Evolutionary conservation across 2,329 filamentous ascomycete species (phyloP).

Genomic region (Penicillium sp.): DNA sequence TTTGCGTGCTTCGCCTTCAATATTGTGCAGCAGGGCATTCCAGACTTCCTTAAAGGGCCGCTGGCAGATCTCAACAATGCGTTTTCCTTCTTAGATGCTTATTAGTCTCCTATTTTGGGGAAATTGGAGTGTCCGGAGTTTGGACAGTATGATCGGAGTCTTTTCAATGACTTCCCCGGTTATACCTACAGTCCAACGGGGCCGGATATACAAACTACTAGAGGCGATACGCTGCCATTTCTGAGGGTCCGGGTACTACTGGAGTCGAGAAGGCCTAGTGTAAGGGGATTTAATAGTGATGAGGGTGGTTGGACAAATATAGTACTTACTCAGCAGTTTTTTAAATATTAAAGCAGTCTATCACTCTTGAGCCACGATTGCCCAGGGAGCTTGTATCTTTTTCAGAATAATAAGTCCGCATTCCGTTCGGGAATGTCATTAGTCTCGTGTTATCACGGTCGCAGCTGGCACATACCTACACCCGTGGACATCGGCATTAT

Average conservation of each 20-base stretch:
- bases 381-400: no score
- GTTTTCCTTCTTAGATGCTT: conserved; percentile 1
- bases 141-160: conserved; percentile 3
- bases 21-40: conserved; percentile 6
- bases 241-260: neutral
- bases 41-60: conserved; percentile 3
- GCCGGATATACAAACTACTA: conserved; percentile 4
- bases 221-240: neutral
- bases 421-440: no score
- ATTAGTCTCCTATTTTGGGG: neutral
- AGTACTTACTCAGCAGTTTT: no score
- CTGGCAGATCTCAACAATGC: conserved; percentile 3
- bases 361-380: no score
- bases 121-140: conserved; percentile 2
- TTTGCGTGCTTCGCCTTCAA: conserved; percentile 7
- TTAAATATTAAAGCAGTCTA: no score
- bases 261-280: no score
- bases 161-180: conserved; percentile 6
- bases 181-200: conserved; percentile 8
- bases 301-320: no score
- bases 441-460: no score
- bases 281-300: no score
- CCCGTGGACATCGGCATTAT: no score
- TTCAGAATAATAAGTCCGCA: no score
- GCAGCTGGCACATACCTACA: no score